Percentiles rank a stretch among this genome's conserved stretches.
These are phyloP conservation scores for Annulohypoxylon truncatum DNA, from an alignment of 2,329 filamentous ascomycete genomes.

Conservation along the genomic window DNA sequence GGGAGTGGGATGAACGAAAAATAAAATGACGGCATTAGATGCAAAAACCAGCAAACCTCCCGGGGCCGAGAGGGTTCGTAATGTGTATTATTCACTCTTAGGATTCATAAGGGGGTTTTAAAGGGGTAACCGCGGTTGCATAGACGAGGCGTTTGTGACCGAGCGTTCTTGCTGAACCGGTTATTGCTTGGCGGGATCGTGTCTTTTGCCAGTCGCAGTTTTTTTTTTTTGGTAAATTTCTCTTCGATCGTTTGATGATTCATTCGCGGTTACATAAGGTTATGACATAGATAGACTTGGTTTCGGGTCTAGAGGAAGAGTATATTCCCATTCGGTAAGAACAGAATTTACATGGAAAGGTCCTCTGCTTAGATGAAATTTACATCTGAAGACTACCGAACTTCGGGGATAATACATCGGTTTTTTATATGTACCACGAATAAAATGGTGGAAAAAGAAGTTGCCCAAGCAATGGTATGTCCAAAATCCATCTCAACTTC, in stretches of 20 bases:
- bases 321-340: constrained; percentile 7
- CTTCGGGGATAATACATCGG: constrained; percentile 11
- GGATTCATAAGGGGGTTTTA: constrained; percentile 8
- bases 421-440: constrained; percentile 20
- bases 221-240: constrained; percentile 3
- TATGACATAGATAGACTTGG: constrained; percentile 20
- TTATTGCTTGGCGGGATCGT: constrained; percentile 3
- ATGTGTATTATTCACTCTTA: constrained; percentile 20
- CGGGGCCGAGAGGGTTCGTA: constrained; percentile 12
- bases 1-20: neutral
- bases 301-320: constrained; percentile 5
- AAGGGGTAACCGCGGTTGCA: constrained; percentile 10
- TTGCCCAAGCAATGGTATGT: neutral
- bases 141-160: constrained; percentile 33
- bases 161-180: constrained; percentile 19
- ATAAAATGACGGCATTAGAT: constrained; percentile 10
- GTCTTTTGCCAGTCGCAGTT: neutral
- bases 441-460: constrained; percentile 8
- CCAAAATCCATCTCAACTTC: constrained; percentile 1
- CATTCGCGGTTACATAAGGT: neutral
- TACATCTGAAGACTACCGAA: constrained; percentile 1
- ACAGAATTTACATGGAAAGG: constrained; percentile 11
- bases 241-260: constrained; percentile 12
- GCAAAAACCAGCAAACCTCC: constrained; percentile 6
- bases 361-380: constrained; percentile 4